phyloP scores from a whole-genome alignment of 495 filamentous ascomycete genomes.

The Cryomyces minteri region DNA sequence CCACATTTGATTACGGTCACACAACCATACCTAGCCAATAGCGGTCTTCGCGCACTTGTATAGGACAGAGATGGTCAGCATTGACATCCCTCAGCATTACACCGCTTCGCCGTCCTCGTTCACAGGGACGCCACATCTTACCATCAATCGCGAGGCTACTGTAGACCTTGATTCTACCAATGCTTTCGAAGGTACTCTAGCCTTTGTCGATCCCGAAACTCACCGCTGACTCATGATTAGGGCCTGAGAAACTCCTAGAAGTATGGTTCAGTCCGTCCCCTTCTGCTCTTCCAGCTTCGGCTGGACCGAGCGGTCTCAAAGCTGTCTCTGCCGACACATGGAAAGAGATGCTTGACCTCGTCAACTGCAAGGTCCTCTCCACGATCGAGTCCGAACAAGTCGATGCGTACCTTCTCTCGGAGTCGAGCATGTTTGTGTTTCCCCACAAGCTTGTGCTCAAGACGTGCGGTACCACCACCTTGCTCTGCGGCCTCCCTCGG shows the following conservation, averaged over 20 bases:
- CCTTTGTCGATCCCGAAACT: not conserved
- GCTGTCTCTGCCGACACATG: conserved; percentile 65
- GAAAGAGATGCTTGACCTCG: conserved; percentile 93
- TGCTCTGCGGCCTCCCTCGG: conserved; percentile 71
- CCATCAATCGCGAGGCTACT: conserved; percentile 91
- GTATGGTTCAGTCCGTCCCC: conserved; percentile 92
- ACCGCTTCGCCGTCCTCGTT: conserved; percentile 61
- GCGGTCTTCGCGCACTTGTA: conserved; percentile 2
- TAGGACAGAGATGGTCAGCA: conserved; percentile 57
- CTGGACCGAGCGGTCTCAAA: conserved; percentile 66
- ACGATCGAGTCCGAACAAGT: conserved; percentile 87
- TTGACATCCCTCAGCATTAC: conserved; percentile 59
- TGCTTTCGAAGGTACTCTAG: conserved; percentile 72
- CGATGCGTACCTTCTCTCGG: conserved; percentile 92
- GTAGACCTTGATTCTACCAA: conserved; percentile 89
- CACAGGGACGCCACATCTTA: conserved; percentile 66
- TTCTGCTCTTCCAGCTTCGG: conserved; percentile 46
- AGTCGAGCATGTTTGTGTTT: conserved; percentile 99
- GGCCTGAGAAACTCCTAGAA: conserved; percentile 94
- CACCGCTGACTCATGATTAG: conserved; percentile 19
- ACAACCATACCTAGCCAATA: not conserved
- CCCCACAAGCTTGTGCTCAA: conserved; percentile 98
- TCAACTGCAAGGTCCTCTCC: conserved; percentile 97
- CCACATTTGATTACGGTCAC: not conserved
- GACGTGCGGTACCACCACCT: conserved; percentile 94